Percentiles rank a stretch among this genome's conserved stretches.
Evolutionary conservation across 176 grass and related monocot genomes (phyloP).

Genomic region (Bonia amplexicaulis): DNA sequence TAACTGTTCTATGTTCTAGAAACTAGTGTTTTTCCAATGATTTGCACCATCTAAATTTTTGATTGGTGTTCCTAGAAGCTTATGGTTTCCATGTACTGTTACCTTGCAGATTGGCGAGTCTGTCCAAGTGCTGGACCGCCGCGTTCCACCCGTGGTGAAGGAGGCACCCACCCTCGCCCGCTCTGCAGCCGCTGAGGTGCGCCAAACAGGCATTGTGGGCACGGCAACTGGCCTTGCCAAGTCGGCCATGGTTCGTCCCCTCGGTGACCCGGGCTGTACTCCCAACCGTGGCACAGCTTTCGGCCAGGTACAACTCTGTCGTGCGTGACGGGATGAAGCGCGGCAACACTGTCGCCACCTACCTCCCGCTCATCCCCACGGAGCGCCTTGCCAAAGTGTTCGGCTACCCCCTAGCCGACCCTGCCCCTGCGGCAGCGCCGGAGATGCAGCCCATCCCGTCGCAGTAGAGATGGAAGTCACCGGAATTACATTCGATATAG

Average conservation of each 20-base stretch:
- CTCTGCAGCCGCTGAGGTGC: constrained; percentile 62
- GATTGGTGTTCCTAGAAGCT: neutral
- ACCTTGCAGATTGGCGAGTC: constrained; percentile 52
- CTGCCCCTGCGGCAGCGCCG: neutral
- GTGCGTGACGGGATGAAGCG: constrained; percentile 51
- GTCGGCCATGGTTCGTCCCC: constrained; percentile 52
- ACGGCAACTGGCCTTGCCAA: constrained; percentile 59
- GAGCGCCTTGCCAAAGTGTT: constrained; percentile 68
- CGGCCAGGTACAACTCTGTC: constrained; percentile 62
- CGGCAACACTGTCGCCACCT: constrained; percentile 59
- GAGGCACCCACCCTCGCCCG: constrained; percentile 43
- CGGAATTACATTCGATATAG: neutral
- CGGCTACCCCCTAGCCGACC: neutral
- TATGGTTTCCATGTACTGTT: neutral
- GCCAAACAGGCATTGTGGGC: constrained; percentile 53
- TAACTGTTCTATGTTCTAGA: neutral
- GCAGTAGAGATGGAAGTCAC: constrained; percentile 17
- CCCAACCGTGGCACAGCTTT: constrained; percentile 58
- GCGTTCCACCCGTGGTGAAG: constrained; percentile 65
- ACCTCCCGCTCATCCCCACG: constrained; percentile 74
- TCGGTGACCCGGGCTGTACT: constrained; percentile 60
- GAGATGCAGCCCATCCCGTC: constrained; percentile 64
- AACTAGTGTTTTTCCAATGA: neutral
- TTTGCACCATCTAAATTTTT: neutral
- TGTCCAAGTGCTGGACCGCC: constrained; percentile 61